phyloP scores from a whole-genome alignment of 176 grass and related monocot species.

The Miscanthus lutarioriparius region DNA sequence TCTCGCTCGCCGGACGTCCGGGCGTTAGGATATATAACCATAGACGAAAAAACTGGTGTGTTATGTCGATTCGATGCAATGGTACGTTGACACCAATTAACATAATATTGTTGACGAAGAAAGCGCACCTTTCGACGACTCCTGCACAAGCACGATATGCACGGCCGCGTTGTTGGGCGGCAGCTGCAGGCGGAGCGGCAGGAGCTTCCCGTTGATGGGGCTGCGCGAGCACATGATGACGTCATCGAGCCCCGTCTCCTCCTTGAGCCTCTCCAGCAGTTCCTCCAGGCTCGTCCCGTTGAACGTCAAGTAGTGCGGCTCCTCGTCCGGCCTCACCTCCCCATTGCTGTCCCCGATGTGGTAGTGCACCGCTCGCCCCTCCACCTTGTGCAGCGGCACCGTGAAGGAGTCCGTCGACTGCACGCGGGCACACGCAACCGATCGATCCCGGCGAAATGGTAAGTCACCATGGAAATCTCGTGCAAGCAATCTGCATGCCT shows the following conservation, averaged over 20 bases:
- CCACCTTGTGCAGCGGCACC: slow-evolving; percentile 57
- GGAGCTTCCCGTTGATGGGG: slow-evolving; percentile 56
- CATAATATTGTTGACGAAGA: too few relatives aligned
- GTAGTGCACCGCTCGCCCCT: slow-evolving; percentile 65
- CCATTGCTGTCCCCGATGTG: slow-evolving; percentile 53
- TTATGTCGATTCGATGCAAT: too few relatives aligned
- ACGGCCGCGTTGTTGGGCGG: slow-evolving; percentile 74
- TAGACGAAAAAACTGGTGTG: too few relatives aligned
- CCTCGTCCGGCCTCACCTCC: slow-evolving; percentile 22
- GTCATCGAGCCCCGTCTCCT: slow-evolving; percentile 50
- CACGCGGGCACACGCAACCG: not conserved
- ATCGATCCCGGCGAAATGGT: too few relatives aligned
- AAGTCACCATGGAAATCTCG: not conserved
- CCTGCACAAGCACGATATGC: slow-evolving; percentile 57
- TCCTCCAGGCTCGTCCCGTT: slow-evolving; percentile 63
- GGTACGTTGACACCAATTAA: too few relatives aligned
- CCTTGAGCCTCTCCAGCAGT: slow-evolving; percentile 54
- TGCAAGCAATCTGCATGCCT: too few relatives aligned
- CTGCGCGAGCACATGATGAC: slow-evolving; percentile 64
- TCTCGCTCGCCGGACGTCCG: too few relatives aligned
- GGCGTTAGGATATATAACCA: too few relatives aligned
- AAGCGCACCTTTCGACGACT: slow-evolving; percentile 53
- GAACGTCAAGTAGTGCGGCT: slow-evolving; percentile 51
- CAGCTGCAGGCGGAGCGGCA: slow-evolving; percentile 61
- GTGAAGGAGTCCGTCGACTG: slow-evolving; percentile 47